A percentile compares a stretch with the other conserved stretches of the same genome.
Evolutionary conservation across 768 basidiomycete species (phyloP).

Genomic region (Russula sp.): DNA sequence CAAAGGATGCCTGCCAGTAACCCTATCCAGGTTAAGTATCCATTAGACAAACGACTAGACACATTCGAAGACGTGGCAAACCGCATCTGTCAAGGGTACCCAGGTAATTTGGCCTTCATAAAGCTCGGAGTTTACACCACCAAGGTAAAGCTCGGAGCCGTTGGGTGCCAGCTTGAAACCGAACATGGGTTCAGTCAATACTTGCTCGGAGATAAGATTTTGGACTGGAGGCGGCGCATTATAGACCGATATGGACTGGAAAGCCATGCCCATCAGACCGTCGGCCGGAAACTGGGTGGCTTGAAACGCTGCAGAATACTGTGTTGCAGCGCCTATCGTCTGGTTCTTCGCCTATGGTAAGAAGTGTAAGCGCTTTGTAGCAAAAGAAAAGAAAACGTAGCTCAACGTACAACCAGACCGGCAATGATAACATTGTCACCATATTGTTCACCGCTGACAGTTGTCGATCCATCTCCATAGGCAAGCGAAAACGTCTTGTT

Average conservation of each 20-base stretch:
- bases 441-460: conserved; percentile 43
- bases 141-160: conserved; percentile 30
- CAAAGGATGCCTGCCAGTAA: conserved; percentile 31
- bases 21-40: not conserved
- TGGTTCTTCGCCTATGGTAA: conserved; percentile 37
- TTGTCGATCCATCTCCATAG: conserved; percentile 44
- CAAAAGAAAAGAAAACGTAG: not conserved
- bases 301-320: conserved; percentile 39
- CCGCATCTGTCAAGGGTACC: conserved; percentile 3
- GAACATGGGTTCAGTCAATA: conserved; percentile 41
- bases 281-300: conserved; percentile 37
- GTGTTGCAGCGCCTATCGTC: conserved; percentile 45
- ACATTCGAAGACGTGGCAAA: not conserved
- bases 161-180: conserved; percentile 46
- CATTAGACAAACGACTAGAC: not conserved
- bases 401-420: conserved; percentile 31
- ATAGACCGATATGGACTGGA: conserved; percentile 33
- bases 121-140: conserved; percentile 7
- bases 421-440: conserved; percentile 44
- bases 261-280: conserved; percentile 46
- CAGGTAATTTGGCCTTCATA: conserved; percentile 19
- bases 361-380: not conserved
- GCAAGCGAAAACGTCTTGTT: conserved; percentile 35
- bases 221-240: conserved; percentile 37
- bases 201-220: conserved; percentile 42